Conservation (phyloP, 306 rosid genomes). For the Carpinus viminea region DNA sequence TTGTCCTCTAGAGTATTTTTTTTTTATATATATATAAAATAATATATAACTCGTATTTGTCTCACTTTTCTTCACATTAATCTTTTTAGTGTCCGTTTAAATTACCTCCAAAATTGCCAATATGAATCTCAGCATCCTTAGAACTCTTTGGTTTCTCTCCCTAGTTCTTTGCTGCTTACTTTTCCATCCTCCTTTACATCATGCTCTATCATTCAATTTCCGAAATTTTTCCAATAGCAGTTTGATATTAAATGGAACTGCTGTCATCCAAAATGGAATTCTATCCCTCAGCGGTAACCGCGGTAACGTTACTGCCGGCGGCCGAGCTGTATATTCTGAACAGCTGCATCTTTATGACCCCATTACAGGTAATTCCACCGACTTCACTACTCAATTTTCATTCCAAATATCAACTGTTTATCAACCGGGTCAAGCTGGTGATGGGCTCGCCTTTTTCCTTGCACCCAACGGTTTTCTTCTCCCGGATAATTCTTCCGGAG, state of each 20-base stretch:
- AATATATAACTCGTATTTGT: too few species aligned
- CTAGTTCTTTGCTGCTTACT: background rate
- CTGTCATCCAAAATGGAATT: background rate
- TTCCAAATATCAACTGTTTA: background rate
- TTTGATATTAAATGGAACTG: background rate
- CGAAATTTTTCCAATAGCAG: background rate
- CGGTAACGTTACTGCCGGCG: background rate
- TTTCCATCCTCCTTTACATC: constrained; percentile 2
- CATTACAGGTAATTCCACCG: background rate
- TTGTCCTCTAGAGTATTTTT: too few species aligned
- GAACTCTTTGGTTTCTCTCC: background rate
- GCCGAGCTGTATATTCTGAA: constrained; percentile 3
- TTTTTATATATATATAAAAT: too few species aligned
- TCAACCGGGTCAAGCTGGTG: background rate
- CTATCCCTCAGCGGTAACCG: background rate
- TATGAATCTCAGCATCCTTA: background rate
- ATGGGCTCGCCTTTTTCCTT: constrained; percentile 13
- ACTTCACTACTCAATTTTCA: constrained; percentile 6
- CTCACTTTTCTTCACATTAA: too few species aligned
- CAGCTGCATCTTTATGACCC: background rate
- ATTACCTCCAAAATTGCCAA: background rate
- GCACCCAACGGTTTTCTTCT: background rate
- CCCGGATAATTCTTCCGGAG: background rate
- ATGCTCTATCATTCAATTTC: constrained; percentile 12
- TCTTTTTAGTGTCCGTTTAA: too few species aligned